phyloP scores from a whole-genome alignment of 768 basidiomycete genomes.

The Pulveroboletus sp. region DNA sequence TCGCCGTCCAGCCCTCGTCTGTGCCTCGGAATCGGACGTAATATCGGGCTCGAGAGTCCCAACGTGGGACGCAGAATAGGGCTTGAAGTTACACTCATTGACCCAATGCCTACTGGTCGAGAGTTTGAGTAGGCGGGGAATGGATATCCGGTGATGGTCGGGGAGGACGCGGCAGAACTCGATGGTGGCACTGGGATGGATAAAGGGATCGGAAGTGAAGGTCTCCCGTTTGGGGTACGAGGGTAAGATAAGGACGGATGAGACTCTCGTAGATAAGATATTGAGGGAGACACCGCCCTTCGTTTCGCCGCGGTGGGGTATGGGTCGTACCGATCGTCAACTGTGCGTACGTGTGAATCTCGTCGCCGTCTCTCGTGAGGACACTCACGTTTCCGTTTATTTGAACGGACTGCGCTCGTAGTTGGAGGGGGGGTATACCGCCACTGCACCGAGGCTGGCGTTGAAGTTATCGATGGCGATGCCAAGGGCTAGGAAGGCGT shows the following conservation, averaged over 20 bases:
- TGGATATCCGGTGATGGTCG: slow-evolving; percentile 55
- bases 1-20: slow-evolving; percentile 52
- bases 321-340: slow-evolving; percentile 83
- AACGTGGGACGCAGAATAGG: slow-evolving; percentile 71
- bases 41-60: slow-evolving; percentile 70
- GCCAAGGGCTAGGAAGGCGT: slow-evolving; percentile 41
- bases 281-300: slow-evolving; percentile 77
- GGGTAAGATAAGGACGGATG: slow-evolving; percentile 46
- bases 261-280: slow-evolving; percentile 62
- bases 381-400: slow-evolving; percentile 70
- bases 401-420: slow-evolving; percentile 69
- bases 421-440: slow-evolving; percentile 81
- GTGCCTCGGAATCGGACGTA: slow-evolving; percentile 60
- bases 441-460: slow-evolving; percentile 61
- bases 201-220: slow-evolving; percentile 67
- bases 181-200: slow-evolving; percentile 52
- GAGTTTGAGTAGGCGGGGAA: slow-evolving; percentile 39
- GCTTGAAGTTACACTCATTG: slow-evolving; percentile 59
- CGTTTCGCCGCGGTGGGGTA: slow-evolving; percentile 76
- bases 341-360: slow-evolving; percentile 34
- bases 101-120: slow-evolving; percentile 36
- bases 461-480: slow-evolving; percentile 60
- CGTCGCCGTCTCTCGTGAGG: neutral
- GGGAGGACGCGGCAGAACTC: slow-evolving; percentile 69
- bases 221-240: slow-evolving; percentile 48